Base-by-base conservation (phyloP, 192 early-diverging fungal genomes). In the Spinellus fusiger region DNA sequence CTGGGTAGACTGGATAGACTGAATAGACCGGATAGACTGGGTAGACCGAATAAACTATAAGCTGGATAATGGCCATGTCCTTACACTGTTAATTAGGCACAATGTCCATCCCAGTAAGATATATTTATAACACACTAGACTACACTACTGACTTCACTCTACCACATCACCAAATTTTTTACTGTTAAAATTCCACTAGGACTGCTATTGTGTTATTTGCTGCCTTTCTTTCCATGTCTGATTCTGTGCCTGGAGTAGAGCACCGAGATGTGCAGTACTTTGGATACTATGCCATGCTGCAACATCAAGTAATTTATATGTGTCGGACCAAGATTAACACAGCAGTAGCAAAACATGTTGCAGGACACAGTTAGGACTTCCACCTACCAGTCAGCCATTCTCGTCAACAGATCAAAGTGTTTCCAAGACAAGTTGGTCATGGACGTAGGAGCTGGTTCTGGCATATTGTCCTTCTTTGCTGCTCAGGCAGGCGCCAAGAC, bases 381-480 rank as follows among this genome's bases (percentile, higher is more conserved):
- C 7, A 82, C 91, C 23, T 99, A 97, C 73, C 88, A 93, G 61
- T 87, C 87, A 20, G 94, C 96, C 4, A 99, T 99, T 53, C 62
- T 92, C 5, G 70, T 85, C 34, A 97, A 96, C 71, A 79, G 80
- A 2, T 73, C 84, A 3, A 62, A 76, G 29, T 77, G 89, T 54
- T 96, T 99, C 60, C 66, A 81, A 54, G 83, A 89, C 52, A 89
- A 92, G 64, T 62, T 87, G 2, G 90, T 95, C 26, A 88, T 95
- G 86, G 96, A 99, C 70, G 86, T 97, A 40, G 96, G 96, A 23
- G 90, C 95, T 18, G 94, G 93, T 7, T 92, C 89, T 40, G 96
- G 96, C 15, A 95, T 99, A 34, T 75, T 99, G 38, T 92, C 92
- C 8, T 99, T 92, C 71, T 95, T 99, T 75, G 90, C 96, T 22